A percentile compares a stretch with the other conserved stretches of the same genome.
Evolutionary conservation across 1,284 basidiomycete genomes (phyloP).

Genomic region (Phlebopus sp.): DNA sequence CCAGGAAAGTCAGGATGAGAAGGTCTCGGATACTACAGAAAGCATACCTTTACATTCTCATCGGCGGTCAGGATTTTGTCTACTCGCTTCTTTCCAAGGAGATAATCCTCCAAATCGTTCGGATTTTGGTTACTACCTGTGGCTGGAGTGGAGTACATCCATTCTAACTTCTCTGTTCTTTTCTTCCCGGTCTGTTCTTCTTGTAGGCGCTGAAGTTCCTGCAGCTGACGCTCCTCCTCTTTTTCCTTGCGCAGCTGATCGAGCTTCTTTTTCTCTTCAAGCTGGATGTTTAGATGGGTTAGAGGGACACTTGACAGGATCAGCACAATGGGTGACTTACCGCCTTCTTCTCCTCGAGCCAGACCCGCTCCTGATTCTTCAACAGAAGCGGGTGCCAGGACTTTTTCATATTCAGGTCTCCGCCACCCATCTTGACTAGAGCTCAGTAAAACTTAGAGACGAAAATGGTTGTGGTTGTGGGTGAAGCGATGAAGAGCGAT

Average conservation of each 20-base stretch:
- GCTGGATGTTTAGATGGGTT: slow-evolving; percentile 41
- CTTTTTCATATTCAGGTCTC: slow-evolving; percentile 96
- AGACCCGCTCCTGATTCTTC: slow-evolving; percentile 98
- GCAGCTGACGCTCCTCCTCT: slow-evolving; percentile 94
- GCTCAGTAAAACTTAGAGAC: slow-evolving; percentile 18
- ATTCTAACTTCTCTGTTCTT: slow-evolving; percentile 90
- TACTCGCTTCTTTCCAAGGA: slow-evolving; percentile 97
- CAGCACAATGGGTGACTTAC: slow-evolving; percentile 45
- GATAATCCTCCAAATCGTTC: slow-evolving; percentile 93
- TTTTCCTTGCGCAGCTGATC: slow-evolving; percentile 96
- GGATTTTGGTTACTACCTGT: slow-evolving; percentile 79
- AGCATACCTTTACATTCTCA: slow-evolving; percentile 79
- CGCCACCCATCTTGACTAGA: slow-evolving; percentile 85
- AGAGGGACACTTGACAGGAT: slow-evolving; percentile 2
- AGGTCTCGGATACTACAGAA: not conserved
- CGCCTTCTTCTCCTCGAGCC: slow-evolving; percentile 97
- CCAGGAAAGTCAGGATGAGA: slow-evolving; percentile 8
- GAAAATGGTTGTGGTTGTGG: slow-evolving; percentile 7
- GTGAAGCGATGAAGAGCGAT: slow-evolving; percentile 6
- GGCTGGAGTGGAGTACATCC: slow-evolving; percentile 98
- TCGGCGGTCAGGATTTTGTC: slow-evolving; percentile 93
- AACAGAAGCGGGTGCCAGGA: slow-evolving; percentile 98
- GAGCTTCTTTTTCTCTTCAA: slow-evolving; percentile 97
- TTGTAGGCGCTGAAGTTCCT: slow-evolving; percentile 92
- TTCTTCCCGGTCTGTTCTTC: slow-evolving; percentile 95